These are phyloP conservation scores for Cryptosporidium ryanae DNA, from an alignment of 169 alveolate species.

Conservation along the genomic window DNA sequence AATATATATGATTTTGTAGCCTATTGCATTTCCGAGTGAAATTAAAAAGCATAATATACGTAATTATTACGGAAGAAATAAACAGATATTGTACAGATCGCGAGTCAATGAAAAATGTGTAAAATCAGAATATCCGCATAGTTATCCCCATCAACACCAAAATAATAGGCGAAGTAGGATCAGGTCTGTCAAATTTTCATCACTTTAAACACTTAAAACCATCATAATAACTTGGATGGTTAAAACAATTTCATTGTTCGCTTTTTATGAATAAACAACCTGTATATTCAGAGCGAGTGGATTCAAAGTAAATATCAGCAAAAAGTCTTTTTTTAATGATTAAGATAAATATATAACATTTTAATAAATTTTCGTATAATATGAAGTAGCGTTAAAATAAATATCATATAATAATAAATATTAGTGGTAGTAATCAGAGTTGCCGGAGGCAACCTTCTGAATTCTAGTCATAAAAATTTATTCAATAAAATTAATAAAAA, in stretches of 20 bases:
- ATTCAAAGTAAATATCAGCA: neutral
- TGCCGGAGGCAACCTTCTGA: too few relatives aligned
- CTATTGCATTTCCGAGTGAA: constrained; percentile 55
- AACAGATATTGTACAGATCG: neutral
- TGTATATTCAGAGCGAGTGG: neutral
- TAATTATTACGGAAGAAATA: neutral
- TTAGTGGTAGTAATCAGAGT: too few relatives aligned
- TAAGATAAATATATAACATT: too few relatives aligned
- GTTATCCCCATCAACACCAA: constrained; percentile 43
- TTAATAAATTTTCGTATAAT: too few relatives aligned
- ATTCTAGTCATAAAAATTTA: too few relatives aligned
- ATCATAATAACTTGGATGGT: neutral
- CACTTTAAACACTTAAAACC: constrained; percentile 16
- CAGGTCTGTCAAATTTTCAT: constrained; percentile 74
- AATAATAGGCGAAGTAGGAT: constrained; percentile 43
- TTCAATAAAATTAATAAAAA: too few relatives aligned
- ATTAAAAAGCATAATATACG: neutral
- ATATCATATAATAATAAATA: too few relatives aligned
- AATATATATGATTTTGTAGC: constrained; percentile 66
- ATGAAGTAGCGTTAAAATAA: too few relatives aligned
- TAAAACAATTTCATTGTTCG: neutral
- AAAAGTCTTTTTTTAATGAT: too few relatives aligned
- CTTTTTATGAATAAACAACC: neutral
- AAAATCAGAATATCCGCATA: constrained; percentile 69
- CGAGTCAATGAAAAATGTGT: constrained; percentile 3